Conservation (phyloP, 2,329 filamentous ascomycete species). For the Paracamarosporium sp. region DNA sequence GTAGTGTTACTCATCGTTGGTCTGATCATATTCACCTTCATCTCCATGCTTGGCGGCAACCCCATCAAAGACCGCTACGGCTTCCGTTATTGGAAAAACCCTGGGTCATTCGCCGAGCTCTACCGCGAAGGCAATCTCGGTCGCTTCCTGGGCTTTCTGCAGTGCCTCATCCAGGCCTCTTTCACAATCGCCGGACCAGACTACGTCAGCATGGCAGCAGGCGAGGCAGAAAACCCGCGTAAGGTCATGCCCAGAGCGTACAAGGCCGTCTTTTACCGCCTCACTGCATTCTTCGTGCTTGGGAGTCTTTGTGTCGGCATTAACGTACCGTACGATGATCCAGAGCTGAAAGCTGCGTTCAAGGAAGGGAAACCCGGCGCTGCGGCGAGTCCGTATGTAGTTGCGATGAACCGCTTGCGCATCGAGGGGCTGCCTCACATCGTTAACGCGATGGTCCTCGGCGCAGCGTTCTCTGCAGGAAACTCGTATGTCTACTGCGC, state of each 20-base stretch:
- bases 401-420: slow-evolving; percentile 63
- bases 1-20: slow-evolving; percentile 55
- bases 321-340: slow-evolving; percentile 73
- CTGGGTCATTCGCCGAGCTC: slow-evolving; percentile 72
- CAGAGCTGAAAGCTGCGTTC: slow-evolving; percentile 67
- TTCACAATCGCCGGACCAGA: slow-evolving; percentile 58
- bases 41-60: slow-evolving; percentile 84
- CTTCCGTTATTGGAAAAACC: slow-evolving; percentile 61
- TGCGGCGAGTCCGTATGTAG: slow-evolving; percentile 70
- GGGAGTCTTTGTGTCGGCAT: slow-evolving; percentile 74
- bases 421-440: slow-evolving; percentile 64
- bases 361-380: slow-evolving; percentile 66
- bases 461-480: slow-evolving; percentile 62
- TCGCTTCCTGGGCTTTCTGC: slow-evolving; percentile 76
- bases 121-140: slow-evolving; percentile 72
- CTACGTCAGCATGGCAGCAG: slow-evolving; percentile 58
- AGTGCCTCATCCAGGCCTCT: slow-evolving; percentile 70
- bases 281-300: slow-evolving; percentile 77
- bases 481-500: slow-evolving; percentile 65
- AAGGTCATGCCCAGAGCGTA: slow-evolving; percentile 72
- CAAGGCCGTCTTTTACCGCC: slow-evolving; percentile 79
- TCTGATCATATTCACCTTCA: slow-evolving; percentile 68
- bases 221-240: slow-evolving; percentile 55
- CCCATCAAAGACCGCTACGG: slow-evolving; percentile 62
- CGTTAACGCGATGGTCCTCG: slow-evolving; percentile 64